phyloP scores from a whole-genome alignment of 164 flowering plant species.

The Nymphaea colorata region DNA sequence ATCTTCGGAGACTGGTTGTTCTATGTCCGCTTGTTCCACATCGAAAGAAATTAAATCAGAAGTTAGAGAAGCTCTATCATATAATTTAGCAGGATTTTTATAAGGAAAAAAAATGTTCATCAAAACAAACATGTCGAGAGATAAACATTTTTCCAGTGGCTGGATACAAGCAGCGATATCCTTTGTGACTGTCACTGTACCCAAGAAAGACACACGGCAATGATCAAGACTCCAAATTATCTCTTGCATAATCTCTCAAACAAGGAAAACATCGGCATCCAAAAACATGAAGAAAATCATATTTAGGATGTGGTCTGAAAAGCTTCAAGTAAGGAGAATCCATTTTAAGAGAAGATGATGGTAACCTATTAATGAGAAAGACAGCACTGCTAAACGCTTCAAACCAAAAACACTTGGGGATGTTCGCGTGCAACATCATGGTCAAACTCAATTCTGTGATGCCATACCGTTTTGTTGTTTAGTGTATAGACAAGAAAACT shows the following conservation, averaged over 20 bases:
- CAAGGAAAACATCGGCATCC: not conserved
- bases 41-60: too few species aligned
- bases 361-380: too few species aligned
- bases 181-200: not conserved
- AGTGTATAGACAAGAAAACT: too few species aligned
- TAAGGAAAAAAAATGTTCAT: not conserved
- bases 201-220: not conserved
- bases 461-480: too few species aligned
- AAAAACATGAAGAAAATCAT: not conserved
- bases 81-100: not conserved
- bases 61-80: too few species aligned
- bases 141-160: not conserved
- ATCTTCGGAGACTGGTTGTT: too few species aligned
- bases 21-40: too few species aligned
- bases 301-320: not conserved
- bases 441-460: too few species aligned
- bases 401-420: too few species aligned
- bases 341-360: too few species aligned
- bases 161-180: not conserved
- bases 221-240: not conserved
- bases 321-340: not conserved
- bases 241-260: not conserved
- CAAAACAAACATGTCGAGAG: not conserved
- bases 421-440: too few species aligned
- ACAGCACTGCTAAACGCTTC: too few species aligned